Percentiles rank a stretch among this genome's conserved stretches.
Evolutionary conservation across 1,284 basidiomycete species (phyloP).

Genomic region (Malassezia cuniculi): DNA sequence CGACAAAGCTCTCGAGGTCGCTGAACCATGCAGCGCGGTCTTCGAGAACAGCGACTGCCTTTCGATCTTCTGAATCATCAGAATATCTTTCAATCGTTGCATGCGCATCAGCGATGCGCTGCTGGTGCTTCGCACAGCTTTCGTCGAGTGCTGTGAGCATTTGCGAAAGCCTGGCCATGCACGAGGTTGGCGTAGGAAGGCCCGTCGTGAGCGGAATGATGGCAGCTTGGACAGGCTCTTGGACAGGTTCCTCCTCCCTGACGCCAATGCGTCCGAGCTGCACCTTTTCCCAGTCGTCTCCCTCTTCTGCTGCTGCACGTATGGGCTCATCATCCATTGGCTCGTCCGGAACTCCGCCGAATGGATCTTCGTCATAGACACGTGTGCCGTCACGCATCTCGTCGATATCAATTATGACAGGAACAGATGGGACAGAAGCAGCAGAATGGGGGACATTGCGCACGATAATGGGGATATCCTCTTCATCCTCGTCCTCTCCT

Average conservation of each 20-base stretch:
- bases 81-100: no score
- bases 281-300: constrained; percentile 48
- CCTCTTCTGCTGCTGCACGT: no score
- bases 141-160: constrained; percentile 18
- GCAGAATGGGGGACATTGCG: no score
- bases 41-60: constrained; percentile 20
- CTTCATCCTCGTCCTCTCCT: constrained; percentile 16
- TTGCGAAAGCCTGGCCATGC: constrained; percentile 19
- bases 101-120: constrained; percentile 12
- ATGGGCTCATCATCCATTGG: constrained; percentile 64
- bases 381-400: no score
- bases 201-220: constrained; percentile 21
- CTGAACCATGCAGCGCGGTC: constrained; percentile 31
- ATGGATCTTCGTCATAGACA: no score
- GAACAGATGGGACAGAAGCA: no score
- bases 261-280: constrained; percentile 22
- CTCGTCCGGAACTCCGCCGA: constrained; percentile 57
- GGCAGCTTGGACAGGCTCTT: no score
- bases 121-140: constrained; percentile 14
- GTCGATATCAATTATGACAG: no score
- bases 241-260: neutral
- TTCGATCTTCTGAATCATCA: constrained; percentile 19
- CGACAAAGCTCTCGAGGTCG: constrained; percentile 31
- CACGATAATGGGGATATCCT: constrained; percentile 14
- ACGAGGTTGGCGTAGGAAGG: constrained; percentile 24